Evolutionary conservation across 1,284 basidiomycete species (phyloP), one percentile per base, ranked within the genome.

Genomic region (Heterobasidion irregulare): DNA sequence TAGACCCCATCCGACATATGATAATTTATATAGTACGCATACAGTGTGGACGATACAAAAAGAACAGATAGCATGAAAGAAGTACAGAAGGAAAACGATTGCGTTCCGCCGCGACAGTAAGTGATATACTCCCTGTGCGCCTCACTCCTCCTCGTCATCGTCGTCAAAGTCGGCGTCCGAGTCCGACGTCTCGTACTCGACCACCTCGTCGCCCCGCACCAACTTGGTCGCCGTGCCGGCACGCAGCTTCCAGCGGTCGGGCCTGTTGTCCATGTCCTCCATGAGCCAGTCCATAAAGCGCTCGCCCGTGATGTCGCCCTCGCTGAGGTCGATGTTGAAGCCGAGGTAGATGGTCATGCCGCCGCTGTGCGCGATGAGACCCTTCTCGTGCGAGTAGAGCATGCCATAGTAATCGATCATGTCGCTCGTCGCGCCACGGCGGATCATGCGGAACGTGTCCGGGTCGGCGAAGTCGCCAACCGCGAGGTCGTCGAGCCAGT

Each of bases 361-460:
- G 45, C 70, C 70, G 52, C 68, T 73, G 51, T 78, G 57, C 32
- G 66, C 68, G 6, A 55, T 57, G 15, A 87, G 71, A 2, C 85
- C 85, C 4, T 71, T 67, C 10, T 65, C 57, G 61, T 83, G 82
- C 0, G 65, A 62, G 62, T 88, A 87, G 13, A 69, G 65, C 72
- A 88, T 76, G 9, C 75, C 66, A 59, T 75, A 86, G 26, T 69
- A 67, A 33, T 74, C 70, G 50, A 86, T 73, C 83, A 88, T 85
- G 50, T 71, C 74, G 52, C 72, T 58, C 0, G 79, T 78, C 53
- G 77, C 83, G 4, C 85, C 85, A 15, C 85, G 80, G 8, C 79
- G 77, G 18, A 85, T 72, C 62, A 87, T 12, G 12, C 38, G 38
- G 46, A 47, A 32, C 12, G 10, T 47, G 10, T 47, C 16, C 2